phyloP scores from a whole-genome alignment of 2,329 filamentous ascomycete genomes.

The Colletotrichum gigasporum region DNA sequence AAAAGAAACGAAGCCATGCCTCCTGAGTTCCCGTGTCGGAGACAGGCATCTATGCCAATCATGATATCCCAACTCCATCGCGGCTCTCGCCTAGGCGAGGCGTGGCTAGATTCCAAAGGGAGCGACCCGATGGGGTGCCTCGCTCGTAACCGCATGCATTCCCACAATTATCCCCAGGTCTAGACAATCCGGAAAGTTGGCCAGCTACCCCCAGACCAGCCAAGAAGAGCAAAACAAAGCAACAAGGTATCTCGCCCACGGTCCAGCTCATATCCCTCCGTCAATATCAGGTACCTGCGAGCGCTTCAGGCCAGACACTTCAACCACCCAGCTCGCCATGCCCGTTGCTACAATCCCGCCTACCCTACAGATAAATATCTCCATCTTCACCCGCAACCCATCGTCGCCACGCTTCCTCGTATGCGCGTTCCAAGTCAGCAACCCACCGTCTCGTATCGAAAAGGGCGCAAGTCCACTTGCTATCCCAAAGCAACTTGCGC shows the following conservation, averaged over 20 bases:
- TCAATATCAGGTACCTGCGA: neutral
- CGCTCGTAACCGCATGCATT: conserved; percentile 5
- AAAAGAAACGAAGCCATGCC: conserved; percentile 5
- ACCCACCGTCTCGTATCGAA: conserved; percentile 97
- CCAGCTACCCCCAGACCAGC: neutral
- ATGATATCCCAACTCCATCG: neutral
- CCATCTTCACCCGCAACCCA: conserved; percentile 91
- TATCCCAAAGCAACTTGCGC: conserved; percentile 82
- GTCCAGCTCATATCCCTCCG: neutral
- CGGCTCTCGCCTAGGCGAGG: neutral
- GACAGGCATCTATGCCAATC: neutral
- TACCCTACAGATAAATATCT: conserved; percentile 87
- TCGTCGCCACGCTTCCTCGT: conserved; percentile 85
- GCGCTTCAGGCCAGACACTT: too few species aligned
- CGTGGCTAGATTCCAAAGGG: neutral
- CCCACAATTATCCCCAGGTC: neutral
- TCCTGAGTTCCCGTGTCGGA: neutral
- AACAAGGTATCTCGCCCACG: neutral
- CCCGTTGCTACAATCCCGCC: too few species aligned
- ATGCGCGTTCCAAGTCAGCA: conserved; percentile 85
- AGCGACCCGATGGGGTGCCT: too few species aligned
- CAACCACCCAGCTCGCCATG: too few species aligned
- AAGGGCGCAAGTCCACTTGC: conserved; percentile 84
- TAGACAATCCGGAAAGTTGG: neutral
- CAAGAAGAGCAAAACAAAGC: neutral